Evolutionary conservation across 2,329 filamentous ascomycete genomes (phyloP), one percentile per base, ranked within the genome.

Genomic region (Colletotrichum spaethianum): DNA sequence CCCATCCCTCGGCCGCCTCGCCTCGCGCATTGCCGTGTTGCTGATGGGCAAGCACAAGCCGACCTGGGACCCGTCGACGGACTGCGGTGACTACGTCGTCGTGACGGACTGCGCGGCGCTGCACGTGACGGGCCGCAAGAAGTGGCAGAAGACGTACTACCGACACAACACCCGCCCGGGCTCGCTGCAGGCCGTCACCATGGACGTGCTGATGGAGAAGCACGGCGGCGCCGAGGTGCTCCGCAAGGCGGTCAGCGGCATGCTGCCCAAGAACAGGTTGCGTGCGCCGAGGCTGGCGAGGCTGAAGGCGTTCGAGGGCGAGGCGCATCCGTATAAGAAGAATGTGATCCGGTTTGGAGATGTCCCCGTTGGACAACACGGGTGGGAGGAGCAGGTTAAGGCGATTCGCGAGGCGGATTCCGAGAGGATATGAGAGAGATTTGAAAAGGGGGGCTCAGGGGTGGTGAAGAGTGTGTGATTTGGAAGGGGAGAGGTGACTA

Each of bases 11-110:
- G 96, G 96, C 77, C 94, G 96, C 52, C 89, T 98, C 63, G 96
- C 96, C 73, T 94, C 93, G 64, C 91, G 93, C 74, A 98, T 98
- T 82, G 96, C 95, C 74, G 87, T 92, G 65, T 88, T 94, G 73
- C 91, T 98, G 63, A 98, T 98, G 95, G 96, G 96, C 85, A 99
- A 99, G 88, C 93, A 99, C 89, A 99, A 99, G 86, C 96, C 96
- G 28, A 98, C 96, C 83, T 99, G 92, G 86, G 94, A 98, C 84
- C 96, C 96, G 1, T 98, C 95, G 28, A 98, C 95, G 73, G 96
- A 99, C 88, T 98, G 96, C 88, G 96, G 96, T 77, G 96, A 99
- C 90, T 99, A 99, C 83, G 95, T 99, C 16, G 96, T 99, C 1
- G 95, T 96, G 63, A 94, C 94, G 46, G 92, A 95, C 82, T 98